phyloP scores from a whole-genome alignment of 75 land plant species.

The Pseudotsuga menziesii region DNA sequence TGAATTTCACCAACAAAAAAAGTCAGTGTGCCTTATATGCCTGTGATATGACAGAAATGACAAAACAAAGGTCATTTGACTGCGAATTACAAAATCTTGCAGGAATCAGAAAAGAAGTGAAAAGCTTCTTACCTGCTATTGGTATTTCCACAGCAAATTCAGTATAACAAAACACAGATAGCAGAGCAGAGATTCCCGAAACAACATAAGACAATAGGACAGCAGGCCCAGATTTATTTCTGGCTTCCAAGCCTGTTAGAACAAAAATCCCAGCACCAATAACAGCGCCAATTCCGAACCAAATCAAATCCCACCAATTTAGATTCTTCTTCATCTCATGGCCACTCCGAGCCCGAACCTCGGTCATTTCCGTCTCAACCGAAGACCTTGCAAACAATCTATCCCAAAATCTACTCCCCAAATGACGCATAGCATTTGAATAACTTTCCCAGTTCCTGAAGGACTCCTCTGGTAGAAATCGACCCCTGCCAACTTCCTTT shows the following conservation, averaged over 20 bases:
- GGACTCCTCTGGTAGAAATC: slow-evolving; percentile 73
- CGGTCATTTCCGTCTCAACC: slow-evolving; percentile 37
- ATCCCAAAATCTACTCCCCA: slow-evolving; percentile 35
- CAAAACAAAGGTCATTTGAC: no score
- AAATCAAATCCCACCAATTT: slow-evolving; percentile 82
- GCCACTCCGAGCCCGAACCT: slow-evolving; percentile 43
- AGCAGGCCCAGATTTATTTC: slow-evolving; percentile 58
- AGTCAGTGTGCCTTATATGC: background rate
- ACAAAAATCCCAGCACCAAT: slow-evolving; percentile 90
- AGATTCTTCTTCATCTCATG: slow-evolving; percentile 65
- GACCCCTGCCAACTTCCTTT: slow-evolving; percentile 22
- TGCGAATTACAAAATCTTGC: no score
- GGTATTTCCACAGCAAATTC: slow-evolving; percentile 90
- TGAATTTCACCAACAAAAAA: background rate
- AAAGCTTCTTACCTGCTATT: slow-evolving; percentile 47
- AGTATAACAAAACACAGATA: slow-evolving; percentile 88
- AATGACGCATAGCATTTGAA: slow-evolving; percentile 32
- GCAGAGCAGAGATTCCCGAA: slow-evolving; percentile 76
- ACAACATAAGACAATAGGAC: slow-evolving; percentile 55
- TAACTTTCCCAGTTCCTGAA: slow-evolving; percentile 69
- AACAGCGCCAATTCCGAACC: slow-evolving; percentile 82
- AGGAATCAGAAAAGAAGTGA: background rate
- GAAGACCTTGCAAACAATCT: slow-evolving; percentile 48
- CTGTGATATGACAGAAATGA: no score
- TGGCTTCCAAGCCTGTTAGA: slow-evolving; percentile 64